phyloP scores from a whole-genome alignment of 176 grass and related monocot genomes.

The Paspalum notatum region DNA sequence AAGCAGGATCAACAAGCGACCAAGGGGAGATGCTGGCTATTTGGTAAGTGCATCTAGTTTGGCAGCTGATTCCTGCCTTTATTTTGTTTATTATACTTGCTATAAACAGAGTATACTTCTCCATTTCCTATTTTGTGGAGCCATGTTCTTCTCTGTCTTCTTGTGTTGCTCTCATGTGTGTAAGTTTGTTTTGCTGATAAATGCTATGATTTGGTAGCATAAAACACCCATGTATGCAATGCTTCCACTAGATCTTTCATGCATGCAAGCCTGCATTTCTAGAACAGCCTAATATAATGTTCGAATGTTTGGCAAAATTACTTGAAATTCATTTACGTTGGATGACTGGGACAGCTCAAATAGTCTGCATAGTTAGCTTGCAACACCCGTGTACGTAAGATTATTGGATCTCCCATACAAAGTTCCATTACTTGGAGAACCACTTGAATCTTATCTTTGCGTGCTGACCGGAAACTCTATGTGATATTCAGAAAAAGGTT shows the following conservation, averaged over 20 bases:
- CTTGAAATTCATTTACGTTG: neutral
- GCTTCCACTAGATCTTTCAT: neutral
- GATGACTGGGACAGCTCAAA: neutral
- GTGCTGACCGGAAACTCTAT: neutral
- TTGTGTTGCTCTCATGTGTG: neutral
- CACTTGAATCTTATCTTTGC: neutral
- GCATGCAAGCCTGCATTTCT: neutral
- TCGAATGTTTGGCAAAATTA: neutral
- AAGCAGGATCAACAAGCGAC: neutral
- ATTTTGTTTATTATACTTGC: neutral
- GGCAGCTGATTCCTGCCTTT: neutral
- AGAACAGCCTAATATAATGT: neutral
- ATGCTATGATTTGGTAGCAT: neutral
- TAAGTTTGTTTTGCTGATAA: neutral
- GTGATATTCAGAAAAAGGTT: neutral
- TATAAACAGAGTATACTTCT: neutral
- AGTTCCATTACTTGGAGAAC: neutral
- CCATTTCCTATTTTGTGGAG: neutral
- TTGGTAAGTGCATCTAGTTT: slow-evolving; percentile 8
- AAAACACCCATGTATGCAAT: neutral
- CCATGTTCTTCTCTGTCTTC: neutral
- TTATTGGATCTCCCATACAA: neutral
- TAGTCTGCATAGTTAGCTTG: neutral
- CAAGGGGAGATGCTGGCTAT: neutral
- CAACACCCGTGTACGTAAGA: neutral